Base-by-base conservation (phyloP, 345 rosid genomes). In the Euphorbia peplus region DNA sequence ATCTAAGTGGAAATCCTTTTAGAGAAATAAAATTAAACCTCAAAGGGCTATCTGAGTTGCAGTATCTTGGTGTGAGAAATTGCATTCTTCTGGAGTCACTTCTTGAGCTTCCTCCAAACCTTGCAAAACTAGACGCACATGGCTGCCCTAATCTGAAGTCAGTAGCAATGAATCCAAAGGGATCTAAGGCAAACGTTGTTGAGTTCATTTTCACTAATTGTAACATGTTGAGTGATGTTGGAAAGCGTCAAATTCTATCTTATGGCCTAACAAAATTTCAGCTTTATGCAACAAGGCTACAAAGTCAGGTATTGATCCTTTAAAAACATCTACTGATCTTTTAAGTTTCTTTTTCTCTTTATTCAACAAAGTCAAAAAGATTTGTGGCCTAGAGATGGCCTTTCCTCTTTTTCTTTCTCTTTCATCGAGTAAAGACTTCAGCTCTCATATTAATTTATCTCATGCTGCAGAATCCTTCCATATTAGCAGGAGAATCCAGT, bases 21-120 rank as follows among this genome's bases (percentile, higher is more conserved):
- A 6, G 1, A 11, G 9, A 5, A 8, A 3, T 60, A 30, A 79
- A 86, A 0, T n/a, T 12, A 18, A 74, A 74, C 55, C 55, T 84
- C 56, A 69, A 19, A 1, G 3, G 19, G 13, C 74, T 75, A 10
- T 7, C 21, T 4, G 25, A 61, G 21, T 68, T 76, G 12, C 59
- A 67, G 71, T 26, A n/a, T 9, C 46, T 71, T 52, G 8, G 25
- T 46, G 16, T 76, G 30, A 29, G 28, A 9, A 0, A 32, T 15
- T 76, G 75, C 64, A 3, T 13, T 56, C 18, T 2, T 16, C 75
- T 71, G 25, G 4, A 0, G 3, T 53, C 37, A 10, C 29, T 76
- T 11, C 68, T 47, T 8, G 52, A 46, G 19, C 69, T 76, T 61
- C 79, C 79, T 16, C 69, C 72, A 5, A 37, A 19, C 4, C 9